Evolutionary conservation across 768 basidiomycete species (phyloP).

Genomic region (Mycena maculata): DNA sequence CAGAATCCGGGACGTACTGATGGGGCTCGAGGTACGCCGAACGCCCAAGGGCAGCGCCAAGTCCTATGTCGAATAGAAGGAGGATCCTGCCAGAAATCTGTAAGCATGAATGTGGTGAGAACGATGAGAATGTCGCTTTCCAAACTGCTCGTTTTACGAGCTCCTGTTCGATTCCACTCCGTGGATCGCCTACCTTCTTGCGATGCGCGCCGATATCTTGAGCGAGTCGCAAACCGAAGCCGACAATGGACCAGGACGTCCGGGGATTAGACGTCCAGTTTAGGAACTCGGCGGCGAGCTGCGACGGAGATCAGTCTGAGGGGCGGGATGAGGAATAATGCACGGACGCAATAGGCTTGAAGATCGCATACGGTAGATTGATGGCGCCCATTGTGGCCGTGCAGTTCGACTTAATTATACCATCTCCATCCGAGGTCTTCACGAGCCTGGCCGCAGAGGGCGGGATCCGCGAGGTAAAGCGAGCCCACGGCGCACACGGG

Average conservation of each 20-base stretch:
- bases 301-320: too few species aligned
- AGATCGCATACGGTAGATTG: slow-evolving; percentile 1
- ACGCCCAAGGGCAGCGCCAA: background rate
- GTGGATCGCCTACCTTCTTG: background rate
- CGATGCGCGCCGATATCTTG: slow-evolving; percentile 19
- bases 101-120: background rate
- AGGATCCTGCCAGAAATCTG: background rate
- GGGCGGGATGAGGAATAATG: background rate
- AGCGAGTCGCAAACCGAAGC: background rate
- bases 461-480: background rate
- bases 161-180: background rate
- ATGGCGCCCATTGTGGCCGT: background rate
- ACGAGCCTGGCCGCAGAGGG: background rate
- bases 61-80: background rate
- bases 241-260: background rate
- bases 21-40: background rate
- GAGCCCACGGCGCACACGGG: slow-evolving; percentile 64
- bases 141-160: slow-evolving; percentile 19
- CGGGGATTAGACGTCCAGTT: slow-evolving; percentile 1
- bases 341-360: slow-evolving; percentile 20
- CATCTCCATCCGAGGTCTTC: background rate
- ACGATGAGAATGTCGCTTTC: background rate
- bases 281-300: slow-evolving; percentile 14
- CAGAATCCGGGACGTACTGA: background rate
- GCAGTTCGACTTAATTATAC: slow-evolving; percentile 15